Base-by-base conservation (phyloP, 306 rosid genomes). In the Quercus aquifolioides region DNA sequence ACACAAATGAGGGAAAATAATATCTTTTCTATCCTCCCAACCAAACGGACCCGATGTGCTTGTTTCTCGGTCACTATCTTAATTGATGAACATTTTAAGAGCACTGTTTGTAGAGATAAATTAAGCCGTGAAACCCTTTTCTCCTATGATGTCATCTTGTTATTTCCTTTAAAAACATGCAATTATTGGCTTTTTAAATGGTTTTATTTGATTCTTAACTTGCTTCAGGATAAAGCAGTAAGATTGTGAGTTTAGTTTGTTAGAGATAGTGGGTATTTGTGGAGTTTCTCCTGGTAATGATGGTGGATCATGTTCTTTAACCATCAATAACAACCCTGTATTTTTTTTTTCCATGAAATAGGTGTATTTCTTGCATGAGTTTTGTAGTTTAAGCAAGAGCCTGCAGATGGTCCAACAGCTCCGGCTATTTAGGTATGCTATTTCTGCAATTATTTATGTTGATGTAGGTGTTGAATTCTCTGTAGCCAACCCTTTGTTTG, bases 391-490 rank as follows among this genome's bases (percentile, higher is more conserved):
- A 80, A 92, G 95, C 85, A 94, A 91, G 88, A 94, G 96, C 81
- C 90, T 94, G 83, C 98, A 90, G 86, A 91, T 92, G 97, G 97
- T 92, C 73, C 94, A 94, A 82, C 99, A 94, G 86, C 89, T 91
- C 71, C 94, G 97, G 78, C 90, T 94, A 72, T 92, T 87, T 85
- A 87, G 97, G 99, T 94, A 86, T 67, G 84, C 38, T 63, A 59
- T 69, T 56, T 51, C 35, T 75, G 57, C 55, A 52, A 28, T 63
- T 5, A 69, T 57, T n/a, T 72, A 68, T 85, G 75, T 19, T 73
- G 64, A 74, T n/a, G 21, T 28, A 67, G 5, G 72, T 9, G 21
- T 55, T 55, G 62, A 46, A 30, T 26, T 18, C 28, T 76, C 72
- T 75, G 25, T 67, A 17, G 49, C 60, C 68, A 75, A 26, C 33